A percentile compares a stretch with the other conserved stretches of the same genome.
Conservation (phyloP, 768 basidiomycete genomes). For the Podaxis rugospora region DNA sequence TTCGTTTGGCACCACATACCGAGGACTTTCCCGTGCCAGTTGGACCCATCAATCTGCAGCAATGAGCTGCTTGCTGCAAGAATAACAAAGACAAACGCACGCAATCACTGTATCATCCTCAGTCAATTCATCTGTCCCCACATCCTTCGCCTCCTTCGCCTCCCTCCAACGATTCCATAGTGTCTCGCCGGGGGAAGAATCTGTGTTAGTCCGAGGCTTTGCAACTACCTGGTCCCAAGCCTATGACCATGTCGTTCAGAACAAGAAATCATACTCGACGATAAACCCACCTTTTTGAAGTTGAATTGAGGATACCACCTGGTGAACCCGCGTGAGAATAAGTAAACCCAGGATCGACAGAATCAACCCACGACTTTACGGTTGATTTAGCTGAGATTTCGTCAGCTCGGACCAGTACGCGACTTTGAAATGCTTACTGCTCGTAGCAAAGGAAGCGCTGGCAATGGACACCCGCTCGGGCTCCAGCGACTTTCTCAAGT, state of each 20-base stretch:
- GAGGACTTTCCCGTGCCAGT: slow-evolving; percentile 19
- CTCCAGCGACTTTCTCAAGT: neutral
- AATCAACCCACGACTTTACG: neutral
- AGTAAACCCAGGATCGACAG: neutral
- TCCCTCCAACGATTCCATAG: neutral
- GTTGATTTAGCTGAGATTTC: neutral
- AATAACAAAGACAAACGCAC: neutral
- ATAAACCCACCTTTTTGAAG: neutral
- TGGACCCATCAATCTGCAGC: slow-evolving; percentile 14
- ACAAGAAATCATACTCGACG: neutral
- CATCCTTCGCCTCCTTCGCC: neutral
- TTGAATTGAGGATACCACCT: neutral
- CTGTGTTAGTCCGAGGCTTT: neutral
- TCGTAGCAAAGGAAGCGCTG: neutral
- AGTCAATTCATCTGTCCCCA: slow-evolving; percentile 4
- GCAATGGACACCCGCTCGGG: neutral
- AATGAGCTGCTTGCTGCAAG: neutral
- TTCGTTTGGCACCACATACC: neutral
- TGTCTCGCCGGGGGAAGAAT: neutral
- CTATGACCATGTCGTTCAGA: neutral
- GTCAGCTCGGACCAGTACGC: neutral
- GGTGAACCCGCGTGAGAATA: neutral
- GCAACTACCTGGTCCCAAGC: neutral
- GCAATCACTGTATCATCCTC: slow-evolving; percentile 7
- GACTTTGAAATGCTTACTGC: neutral